These are phyloP conservation scores for Fusarium transvaalense DNA, from an alignment of 2,329 filamentous ascomycete species.

Conservation along the genomic window DNA sequence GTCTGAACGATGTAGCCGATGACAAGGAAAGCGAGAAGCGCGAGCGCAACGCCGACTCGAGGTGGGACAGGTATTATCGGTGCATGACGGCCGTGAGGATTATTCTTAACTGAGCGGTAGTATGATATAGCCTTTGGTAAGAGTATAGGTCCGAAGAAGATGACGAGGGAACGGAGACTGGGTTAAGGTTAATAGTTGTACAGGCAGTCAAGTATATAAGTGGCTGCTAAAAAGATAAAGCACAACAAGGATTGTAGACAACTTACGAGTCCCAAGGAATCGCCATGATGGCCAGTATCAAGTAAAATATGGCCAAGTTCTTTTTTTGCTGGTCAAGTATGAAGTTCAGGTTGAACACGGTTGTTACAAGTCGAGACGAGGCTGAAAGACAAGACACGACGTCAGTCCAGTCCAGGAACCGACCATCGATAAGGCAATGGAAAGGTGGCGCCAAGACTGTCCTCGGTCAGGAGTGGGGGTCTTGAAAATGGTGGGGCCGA, in stretches of 20 bases:
- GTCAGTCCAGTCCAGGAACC: conserved; percentile 39
- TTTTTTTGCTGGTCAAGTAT: conserved; percentile 2
- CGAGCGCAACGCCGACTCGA: conserved; percentile 67
- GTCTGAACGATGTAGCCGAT: conserved; percentile 67
- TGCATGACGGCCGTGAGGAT: conserved; percentile 59
- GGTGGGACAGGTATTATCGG: conserved; percentile 68
- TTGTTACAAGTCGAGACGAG: conserved; percentile 33
- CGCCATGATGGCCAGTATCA: conserved; percentile 42
- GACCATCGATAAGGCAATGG: conserved; percentile 29
- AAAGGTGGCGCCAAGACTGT: conserved; percentile 34
- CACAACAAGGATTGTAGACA: background rate
- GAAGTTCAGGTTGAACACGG: conserved; percentile 37
- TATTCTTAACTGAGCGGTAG: conserved; percentile 68
- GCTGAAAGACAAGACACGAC: conserved; percentile 42
- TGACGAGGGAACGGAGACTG: conserved; percentile 67
- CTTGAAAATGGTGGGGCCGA: conserved; percentile 33
- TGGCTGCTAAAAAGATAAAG: background rate
- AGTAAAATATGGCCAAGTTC: background rate
- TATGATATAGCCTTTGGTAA: conserved; percentile 74
- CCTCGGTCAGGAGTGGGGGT: conserved; percentile 28
- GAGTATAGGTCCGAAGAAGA: conserved; percentile 78
- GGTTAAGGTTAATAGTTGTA: conserved; percentile 20
- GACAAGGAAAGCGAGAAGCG: conserved; percentile 67
- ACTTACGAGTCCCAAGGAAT: conserved; percentile 50
- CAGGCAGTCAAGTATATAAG: conserved; percentile 22